Conservation (phyloP, 371 early-diverging fungal genomes). For the Mortierella sp. region DNA sequence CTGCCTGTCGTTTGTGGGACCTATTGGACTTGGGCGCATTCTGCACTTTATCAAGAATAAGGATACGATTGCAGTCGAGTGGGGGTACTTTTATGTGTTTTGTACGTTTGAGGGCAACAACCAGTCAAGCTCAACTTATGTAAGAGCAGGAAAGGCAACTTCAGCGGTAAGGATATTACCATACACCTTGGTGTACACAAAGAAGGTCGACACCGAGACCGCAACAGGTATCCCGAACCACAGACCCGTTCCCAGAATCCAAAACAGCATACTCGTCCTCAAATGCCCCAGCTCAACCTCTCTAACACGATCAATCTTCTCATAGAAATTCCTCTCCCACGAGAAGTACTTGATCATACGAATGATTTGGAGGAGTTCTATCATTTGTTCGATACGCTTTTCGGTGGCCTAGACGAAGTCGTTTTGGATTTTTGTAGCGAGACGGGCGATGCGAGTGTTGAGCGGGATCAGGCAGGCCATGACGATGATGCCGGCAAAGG, state of each 20-base stretch:
- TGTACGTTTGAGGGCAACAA: constrained; percentile 56
- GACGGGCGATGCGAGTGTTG: neutral
- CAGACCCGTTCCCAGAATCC: neutral
- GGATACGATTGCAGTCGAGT: constrained; percentile 39
- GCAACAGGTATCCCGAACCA: neutral
- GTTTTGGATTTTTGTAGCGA: neutral
- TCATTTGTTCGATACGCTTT: neutral
- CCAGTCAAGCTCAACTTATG: neutral
- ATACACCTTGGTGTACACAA: neutral
- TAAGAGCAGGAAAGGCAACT: neutral
- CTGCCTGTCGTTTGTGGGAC: constrained; percentile 39
- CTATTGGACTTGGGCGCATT: constrained; percentile 42
- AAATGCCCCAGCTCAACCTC: neutral
- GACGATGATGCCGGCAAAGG: neutral
- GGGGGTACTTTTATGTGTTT: constrained; percentile 60
- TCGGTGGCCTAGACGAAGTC: neutral
- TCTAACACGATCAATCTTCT: neutral
- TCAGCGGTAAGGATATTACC: neutral
- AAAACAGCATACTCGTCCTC: neutral
- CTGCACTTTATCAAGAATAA: constrained; percentile 39
- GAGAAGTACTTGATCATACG: neutral
- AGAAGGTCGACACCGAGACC: neutral
- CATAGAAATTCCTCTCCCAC: neutral
- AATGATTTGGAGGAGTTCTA: neutral
- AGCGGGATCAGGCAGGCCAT: neutral